A percentile compares a stretch with the other conserved stretches of the same genome.
phyloP scores from a whole-genome alignment of 202 grass and related monocot genomes.

The Dendrocalamus latiflorus region DNA sequence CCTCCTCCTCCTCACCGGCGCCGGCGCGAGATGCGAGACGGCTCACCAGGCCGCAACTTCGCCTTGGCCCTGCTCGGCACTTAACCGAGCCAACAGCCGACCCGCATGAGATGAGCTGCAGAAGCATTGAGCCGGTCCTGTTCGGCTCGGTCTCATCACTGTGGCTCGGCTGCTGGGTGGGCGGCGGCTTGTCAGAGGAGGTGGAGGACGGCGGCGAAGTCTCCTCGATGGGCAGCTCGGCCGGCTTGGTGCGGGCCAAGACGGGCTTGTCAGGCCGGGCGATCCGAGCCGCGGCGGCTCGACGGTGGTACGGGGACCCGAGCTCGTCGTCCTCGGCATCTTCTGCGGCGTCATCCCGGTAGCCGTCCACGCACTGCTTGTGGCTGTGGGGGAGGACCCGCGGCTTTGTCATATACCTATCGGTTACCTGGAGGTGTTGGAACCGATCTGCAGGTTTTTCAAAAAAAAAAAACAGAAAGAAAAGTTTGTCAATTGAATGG shows the following conservation, averaged over 20 bases:
- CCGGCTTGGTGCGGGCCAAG: slow-evolving; percentile 43
- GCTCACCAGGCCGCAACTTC: too few relatives aligned
- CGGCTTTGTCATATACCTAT: slow-evolving; percentile 46
- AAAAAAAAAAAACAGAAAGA: background rate
- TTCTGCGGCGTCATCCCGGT: slow-evolving; percentile 40
- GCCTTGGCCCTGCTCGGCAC: slow-evolving; percentile 45
- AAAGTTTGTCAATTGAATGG: background rate
- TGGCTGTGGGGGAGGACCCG: slow-evolving; percentile 35
- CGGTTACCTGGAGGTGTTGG: slow-evolving; percentile 45
- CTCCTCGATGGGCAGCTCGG: slow-evolving; percentile 69
- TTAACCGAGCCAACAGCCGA: slow-evolving; percentile 35
- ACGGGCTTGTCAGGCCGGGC: slow-evolving; percentile 25
- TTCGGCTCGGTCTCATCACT: slow-evolving; percentile 41
- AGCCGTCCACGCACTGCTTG: slow-evolving; percentile 51
- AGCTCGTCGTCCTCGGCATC: slow-evolving; percentile 48
- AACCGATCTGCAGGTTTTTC: slow-evolving; percentile 41
- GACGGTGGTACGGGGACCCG: slow-evolving; percentile 37
- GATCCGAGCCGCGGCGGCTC: background rate
- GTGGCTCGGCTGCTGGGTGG: background rate
- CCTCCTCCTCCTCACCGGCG: slow-evolving; percentile 37
- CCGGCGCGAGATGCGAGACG: slow-evolving; percentile 42
- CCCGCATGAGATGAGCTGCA: slow-evolving; percentile 92
- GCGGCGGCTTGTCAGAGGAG: slow-evolving; percentile 46
- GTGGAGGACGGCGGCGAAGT: slow-evolving; percentile 58
- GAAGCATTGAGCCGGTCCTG: slow-evolving; percentile 58